Evolutionary conservation across 1,284 basidiomycete genomes (phyloP).

Genomic region (Heterobasidion occidentale): DNA sequence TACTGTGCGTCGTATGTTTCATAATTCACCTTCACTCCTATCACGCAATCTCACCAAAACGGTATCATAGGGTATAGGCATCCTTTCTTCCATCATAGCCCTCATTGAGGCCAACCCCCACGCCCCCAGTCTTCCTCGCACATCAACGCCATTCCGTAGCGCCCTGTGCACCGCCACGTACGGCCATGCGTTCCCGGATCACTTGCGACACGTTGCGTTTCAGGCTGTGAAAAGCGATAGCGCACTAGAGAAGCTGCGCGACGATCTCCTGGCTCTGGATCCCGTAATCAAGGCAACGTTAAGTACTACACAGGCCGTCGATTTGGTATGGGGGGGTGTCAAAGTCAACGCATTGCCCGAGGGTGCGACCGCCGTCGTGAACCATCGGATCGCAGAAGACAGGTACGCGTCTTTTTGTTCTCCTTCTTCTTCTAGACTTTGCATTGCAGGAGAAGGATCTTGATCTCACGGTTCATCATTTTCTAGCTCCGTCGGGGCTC

Average conservation of each 20-base stretch:
- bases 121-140: not conserved
- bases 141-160: not conserved
- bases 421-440: not conserved
- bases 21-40: not conserved
- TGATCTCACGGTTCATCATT: not conserved
- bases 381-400: slow-evolving; percentile 50
- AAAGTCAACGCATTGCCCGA: slow-evolving; percentile 56
- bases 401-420: slow-evolving; percentile 24
- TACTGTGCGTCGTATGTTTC: slow-evolving; percentile 28
- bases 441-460: not conserved
- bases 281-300: slow-evolving; percentile 23
- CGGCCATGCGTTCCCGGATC: not conserved
- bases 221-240: not conserved
- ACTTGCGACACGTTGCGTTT: not conserved
- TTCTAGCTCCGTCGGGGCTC: not conserved
- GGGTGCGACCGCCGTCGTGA: slow-evolving; percentile 38
- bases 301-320: slow-evolving; percentile 65
- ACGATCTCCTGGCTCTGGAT: not conserved
- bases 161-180: not conserved
- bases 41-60: not conserved
- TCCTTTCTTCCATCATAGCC: not conserved
- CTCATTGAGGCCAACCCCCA: not conserved
- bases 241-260: not conserved
- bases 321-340: slow-evolving; percentile 59
- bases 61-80: not conserved